phyloP scores from a whole-genome alignment of 345 rosid species.

The Syzygium jambos region DNA sequence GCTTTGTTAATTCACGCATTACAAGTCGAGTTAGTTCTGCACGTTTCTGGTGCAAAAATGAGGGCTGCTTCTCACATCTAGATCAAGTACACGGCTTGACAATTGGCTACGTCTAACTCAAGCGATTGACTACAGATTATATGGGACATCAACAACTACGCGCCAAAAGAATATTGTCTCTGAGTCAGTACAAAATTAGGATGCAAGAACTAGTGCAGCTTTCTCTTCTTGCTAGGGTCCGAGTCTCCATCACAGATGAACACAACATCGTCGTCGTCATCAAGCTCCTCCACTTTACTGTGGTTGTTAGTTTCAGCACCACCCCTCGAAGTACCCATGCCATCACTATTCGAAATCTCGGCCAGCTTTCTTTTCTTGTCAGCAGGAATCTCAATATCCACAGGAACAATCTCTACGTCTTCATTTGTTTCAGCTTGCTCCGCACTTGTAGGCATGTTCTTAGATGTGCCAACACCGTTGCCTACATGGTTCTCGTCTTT shows the following conservation, averaged over 20 bases:
- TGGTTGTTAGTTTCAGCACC: conserved; percentile 19
- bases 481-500: conserved; percentile 25
- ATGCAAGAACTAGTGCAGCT: conserved; percentile 20
- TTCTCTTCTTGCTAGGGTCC: conserved; percentile 36
- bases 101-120: neutral
- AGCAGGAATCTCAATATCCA: neutral
- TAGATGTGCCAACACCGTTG: conserved; percentile 47
- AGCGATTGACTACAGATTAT: neutral
- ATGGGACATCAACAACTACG: conserved; percentile 1
- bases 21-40: neutral
- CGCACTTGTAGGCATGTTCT: neutral
- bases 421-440: neutral
- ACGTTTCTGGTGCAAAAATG: conserved; percentile 9
- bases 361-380: conserved; percentile 56
- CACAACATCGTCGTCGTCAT: conserved; percentile 43
- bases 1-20: neutral
- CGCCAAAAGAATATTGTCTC: conserved; percentile 34
- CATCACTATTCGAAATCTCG: conserved; percentile 1
- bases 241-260: conserved; percentile 27
- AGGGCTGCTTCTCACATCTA: neutral
- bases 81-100: neutral
- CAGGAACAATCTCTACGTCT: neutral
- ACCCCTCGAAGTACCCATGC: conserved; percentile 5
- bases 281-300: conserved; percentile 38
- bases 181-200: conserved; percentile 42